phyloP scores from a whole-genome alignment of 306 rosid species.

The Pyrus communis region DNA sequence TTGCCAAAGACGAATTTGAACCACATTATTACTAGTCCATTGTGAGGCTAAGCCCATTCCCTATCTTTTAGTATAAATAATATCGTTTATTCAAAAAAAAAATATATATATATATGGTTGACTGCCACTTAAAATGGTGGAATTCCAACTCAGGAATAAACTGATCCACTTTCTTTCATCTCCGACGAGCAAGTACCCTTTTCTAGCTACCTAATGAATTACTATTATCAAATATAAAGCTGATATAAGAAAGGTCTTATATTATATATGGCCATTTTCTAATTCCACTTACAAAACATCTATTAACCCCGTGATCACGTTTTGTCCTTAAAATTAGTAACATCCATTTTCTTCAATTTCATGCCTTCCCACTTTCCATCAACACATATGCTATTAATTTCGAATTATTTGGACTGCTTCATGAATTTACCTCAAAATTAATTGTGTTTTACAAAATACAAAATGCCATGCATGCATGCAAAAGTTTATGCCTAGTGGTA shows the following conservation, averaged over 20 bases:
- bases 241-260: not conserved
- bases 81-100: no score
- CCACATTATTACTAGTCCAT: no score
- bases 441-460: no score
- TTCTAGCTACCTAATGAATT: not conserved
- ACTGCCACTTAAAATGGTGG: slow-evolving; percentile 41
- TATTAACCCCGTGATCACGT: slow-evolving; percentile 13
- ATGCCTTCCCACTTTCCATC: not conserved
- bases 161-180: slow-evolving; percentile 16
- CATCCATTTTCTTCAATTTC: slow-evolving; percentile 3
- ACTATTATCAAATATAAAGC: not conserved
- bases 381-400: not conserved
- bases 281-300: slow-evolving; percentile 22
- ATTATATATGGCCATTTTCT: slow-evolving; percentile 8
- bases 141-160: slow-evolving; percentile 39
- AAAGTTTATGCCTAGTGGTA: no score
- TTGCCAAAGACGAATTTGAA: no score
- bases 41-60: no score
- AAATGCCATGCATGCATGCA: no score
- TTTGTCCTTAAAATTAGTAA: slow-evolving; percentile 12
- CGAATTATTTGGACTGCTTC: not conserved
- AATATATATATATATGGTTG: not conserved
- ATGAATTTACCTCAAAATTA: no score
- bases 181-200: slow-evolving; percentile 25
- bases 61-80: no score